Evolutionary conservation across 2,329 filamentous ascomycete species (phyloP).

Genomic region (Monosporascus sp.): DNA sequence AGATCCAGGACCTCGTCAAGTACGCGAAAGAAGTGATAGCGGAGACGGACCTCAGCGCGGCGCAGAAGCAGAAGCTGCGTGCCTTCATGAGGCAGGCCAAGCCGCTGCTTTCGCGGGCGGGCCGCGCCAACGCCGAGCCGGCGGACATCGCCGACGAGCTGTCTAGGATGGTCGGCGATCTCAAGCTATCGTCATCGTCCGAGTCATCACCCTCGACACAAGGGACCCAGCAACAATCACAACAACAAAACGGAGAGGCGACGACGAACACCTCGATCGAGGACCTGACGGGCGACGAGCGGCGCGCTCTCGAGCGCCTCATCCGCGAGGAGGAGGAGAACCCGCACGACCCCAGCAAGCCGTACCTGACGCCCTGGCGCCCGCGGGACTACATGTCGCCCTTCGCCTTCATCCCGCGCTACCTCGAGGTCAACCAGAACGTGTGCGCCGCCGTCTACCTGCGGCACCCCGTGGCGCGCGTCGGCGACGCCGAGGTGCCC

Average conservation of each 20-base stretch:
- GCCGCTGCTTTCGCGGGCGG: slow-evolving; percentile 53
- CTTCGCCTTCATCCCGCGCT: slow-evolving; percentile 91
- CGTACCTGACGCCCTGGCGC: slow-evolving; percentile 86
- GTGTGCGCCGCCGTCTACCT: slow-evolving; percentile 94
- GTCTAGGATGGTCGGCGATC: slow-evolving; percentile 40
- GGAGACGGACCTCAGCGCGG: slow-evolving; percentile 54
- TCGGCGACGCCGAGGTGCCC: slow-evolving; percentile 74
- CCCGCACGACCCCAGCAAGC: slow-evolving; percentile 68
- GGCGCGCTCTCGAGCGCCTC: slow-evolving; percentile 47
- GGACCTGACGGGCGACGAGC: slow-evolving; percentile 47
- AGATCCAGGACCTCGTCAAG: slow-evolving; percentile 46
- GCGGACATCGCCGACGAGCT: slow-evolving; percentile 49
- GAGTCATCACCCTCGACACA: slow-evolving; percentile 9
- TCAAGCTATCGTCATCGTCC: slow-evolving; percentile 29
- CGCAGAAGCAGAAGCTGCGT: slow-evolving; percentile 71
- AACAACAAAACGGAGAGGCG: slow-evolving; percentile 32
- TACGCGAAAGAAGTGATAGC: slow-evolving; percentile 57
- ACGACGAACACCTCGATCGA: slow-evolving; percentile 19
- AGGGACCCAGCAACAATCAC: slow-evolving; percentile 18
- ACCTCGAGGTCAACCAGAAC: slow-evolving; percentile 96
- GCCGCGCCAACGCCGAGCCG: slow-evolving; percentile 26
- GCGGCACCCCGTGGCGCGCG: slow-evolving; percentile 84
- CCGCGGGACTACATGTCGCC: slow-evolving; percentile 82
- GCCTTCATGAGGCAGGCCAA: slow-evolving; percentile 63
- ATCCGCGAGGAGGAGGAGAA: slow-evolving; percentile 66